A percentile compares a stretch with the other conserved stretches of the same genome.
Evolutionary conservation across 2,329 filamentous ascomycete species (phyloP).

Genomic region (Calonectria crousiana): DNA sequence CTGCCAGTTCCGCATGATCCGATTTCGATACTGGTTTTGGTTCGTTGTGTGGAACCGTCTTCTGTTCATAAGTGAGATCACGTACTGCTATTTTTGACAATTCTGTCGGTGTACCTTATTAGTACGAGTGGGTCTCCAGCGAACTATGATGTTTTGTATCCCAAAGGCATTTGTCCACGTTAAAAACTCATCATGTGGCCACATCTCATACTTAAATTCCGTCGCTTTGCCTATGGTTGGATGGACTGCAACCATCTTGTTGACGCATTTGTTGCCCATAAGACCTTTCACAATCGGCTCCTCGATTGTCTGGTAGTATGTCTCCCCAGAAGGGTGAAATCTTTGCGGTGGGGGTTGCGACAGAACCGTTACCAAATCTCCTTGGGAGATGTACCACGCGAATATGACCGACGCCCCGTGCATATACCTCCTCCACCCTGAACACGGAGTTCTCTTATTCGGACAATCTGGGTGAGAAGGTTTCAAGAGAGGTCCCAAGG

Average conservation of each 20-base stretch:
- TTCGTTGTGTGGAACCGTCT: neutral
- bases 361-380: neutral
- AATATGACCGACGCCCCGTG: neutral
- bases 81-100: neutral
- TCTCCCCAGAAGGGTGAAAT: neutral
- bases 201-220: neutral
- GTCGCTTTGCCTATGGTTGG: neutral
- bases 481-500: neutral
- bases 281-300: neutral
- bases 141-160: neutral
- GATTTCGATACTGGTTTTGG: neutral
- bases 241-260: neutral
- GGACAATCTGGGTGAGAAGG: neutral
- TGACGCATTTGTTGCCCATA: neutral
- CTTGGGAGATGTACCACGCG: neutral
- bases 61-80: neutral
- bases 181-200: neutral
- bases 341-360: neutral
- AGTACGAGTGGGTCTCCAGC: neutral
- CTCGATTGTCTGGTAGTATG: neutral
- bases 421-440: neutral
- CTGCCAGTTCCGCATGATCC: neutral
- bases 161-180: neutral
- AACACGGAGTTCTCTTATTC: neutral
- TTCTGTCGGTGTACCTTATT: neutral